phyloP scores from a whole-genome alignment of 2,329 filamentous ascomycete species.

The Colletotrichum sidae region DNA sequence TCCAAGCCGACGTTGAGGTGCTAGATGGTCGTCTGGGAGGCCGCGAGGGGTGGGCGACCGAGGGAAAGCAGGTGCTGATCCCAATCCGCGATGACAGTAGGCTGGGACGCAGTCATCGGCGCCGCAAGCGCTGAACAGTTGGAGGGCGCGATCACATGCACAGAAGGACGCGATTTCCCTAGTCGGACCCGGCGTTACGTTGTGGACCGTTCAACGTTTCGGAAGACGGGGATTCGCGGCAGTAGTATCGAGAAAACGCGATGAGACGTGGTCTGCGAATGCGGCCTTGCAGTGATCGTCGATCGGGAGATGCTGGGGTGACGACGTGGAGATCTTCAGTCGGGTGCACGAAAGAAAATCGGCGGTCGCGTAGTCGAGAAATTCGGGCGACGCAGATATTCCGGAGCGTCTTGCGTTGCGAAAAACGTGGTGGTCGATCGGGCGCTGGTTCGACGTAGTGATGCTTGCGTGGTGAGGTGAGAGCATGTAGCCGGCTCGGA shows the following conservation, averaged over 20 bases:
- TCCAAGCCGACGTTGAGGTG: not conserved
- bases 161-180: not conserved
- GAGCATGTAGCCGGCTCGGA: constrained; percentile 26
- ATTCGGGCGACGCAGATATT: not conserved
- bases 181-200: not conserved
- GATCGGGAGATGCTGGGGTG: constrained; percentile 8
- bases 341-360: not conserved
- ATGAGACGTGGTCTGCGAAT: constrained; percentile 18
- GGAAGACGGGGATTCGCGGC: not conserved
- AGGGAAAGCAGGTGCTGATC: constrained; percentile 22
- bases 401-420: not conserved
- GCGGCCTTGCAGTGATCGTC: constrained; percentile 21
- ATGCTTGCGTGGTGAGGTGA: constrained; percentile 15
- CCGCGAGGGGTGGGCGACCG: constrained; percentile 4
- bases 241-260: constrained; percentile 26
- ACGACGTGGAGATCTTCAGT: constrained; percentile 4
- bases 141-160: constrained; percentile 34
- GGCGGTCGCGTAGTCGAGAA: constrained; percentile 2
- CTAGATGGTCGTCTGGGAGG: not conserved
- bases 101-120: constrained; percentile 36
- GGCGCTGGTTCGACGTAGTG: constrained; percentile 15
- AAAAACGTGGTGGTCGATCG: constrained; percentile 6
- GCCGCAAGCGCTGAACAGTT: constrained; percentile 35
- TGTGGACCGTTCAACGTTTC: not conserved
- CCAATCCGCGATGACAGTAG: constrained; percentile 22